Conservation (phyloP, 2,329 filamentous ascomycete species). For the Clathrospora elynae region DNA sequence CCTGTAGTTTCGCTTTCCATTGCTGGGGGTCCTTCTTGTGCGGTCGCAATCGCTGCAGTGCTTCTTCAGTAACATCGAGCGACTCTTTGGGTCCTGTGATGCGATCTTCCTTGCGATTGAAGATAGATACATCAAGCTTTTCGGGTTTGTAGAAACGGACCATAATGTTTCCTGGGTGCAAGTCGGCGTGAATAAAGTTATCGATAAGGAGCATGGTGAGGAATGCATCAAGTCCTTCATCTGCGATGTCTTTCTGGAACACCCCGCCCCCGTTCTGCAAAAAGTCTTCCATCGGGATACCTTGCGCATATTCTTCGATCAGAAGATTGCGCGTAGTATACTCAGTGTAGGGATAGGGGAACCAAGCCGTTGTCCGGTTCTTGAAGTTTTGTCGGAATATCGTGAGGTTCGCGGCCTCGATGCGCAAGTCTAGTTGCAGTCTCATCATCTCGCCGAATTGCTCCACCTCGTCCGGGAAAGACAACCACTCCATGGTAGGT, state of each 20-base stretch:
- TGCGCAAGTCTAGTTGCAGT: slow-evolving; percentile 91
- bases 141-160: slow-evolving; percentile 93
- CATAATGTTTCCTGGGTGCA: slow-evolving; percentile 99
- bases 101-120: slow-evolving; percentile 46
- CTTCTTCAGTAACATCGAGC: slow-evolving; percentile 83
- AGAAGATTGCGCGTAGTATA: slow-evolving; percentile 92
- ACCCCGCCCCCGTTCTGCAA: slow-evolving; percentile 88
- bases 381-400: slow-evolving; percentile 91
- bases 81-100: slow-evolving; percentile 53
- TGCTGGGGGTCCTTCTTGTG: slow-evolving; percentile 67
- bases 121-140: slow-evolving; percentile 67
- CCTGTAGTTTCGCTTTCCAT: slow-evolving; percentile 75
- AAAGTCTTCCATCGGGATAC: slow-evolving; percentile 88
- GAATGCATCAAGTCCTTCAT: slow-evolving; percentile 94
- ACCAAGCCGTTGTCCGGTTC: slow-evolving; percentile 89
- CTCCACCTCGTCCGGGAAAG: slow-evolving; percentile 87
- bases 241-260: slow-evolving; percentile 91
- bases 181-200: slow-evolving; percentile 95
- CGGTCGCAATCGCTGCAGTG: slow-evolving; percentile 78
- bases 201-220: slow-evolving; percentile 95
- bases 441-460: slow-evolving; percentile 99
- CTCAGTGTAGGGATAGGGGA: slow-evolving; percentile 89
- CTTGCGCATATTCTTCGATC: slow-evolving; percentile 94
- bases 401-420: slow-evolving; percentile 88
- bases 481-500: slow-evolving; percentile 96